A percentile compares a stretch with the other conserved stretches of the same genome.
phyloP scores from a whole-genome alignment of 768 basidiomycete genomes.

The Clathrus columnatus region DNA sequence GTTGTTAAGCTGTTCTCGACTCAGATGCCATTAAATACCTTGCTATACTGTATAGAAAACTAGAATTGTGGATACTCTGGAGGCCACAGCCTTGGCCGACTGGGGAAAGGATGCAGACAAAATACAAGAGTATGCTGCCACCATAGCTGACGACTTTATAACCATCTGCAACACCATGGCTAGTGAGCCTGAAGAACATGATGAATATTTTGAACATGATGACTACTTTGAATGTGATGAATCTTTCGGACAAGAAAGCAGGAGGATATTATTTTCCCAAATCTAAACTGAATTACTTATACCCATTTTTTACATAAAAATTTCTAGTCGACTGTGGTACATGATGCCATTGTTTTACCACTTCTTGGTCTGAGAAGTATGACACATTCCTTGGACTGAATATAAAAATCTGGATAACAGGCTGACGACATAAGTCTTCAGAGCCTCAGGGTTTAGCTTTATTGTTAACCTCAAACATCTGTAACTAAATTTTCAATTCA shows the following conservation, averaged over 20 bases:
- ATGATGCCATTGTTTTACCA: background rate
- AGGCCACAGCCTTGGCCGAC: background rate
- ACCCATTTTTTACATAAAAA: too few relatives aligned
- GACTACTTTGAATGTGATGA: too few relatives aligned
- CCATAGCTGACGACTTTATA: background rate
- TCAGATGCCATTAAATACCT: too few relatives aligned
- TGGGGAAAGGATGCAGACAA: background rate
- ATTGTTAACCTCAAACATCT: too few relatives aligned
- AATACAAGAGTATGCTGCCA: background rate
- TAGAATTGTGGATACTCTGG: background rate
- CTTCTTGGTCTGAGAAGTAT: background rate
- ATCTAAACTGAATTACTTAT: background rate
- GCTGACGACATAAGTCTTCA: too few relatives aligned
- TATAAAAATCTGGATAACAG: too few relatives aligned
- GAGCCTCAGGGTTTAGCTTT: too few relatives aligned
- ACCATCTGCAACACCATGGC: background rate
- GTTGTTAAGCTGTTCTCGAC: background rate
- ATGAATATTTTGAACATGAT: background rate
- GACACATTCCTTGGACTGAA: too few relatives aligned
- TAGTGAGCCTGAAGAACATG: background rate
- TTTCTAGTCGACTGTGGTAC: too few relatives aligned
- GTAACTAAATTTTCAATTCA: too few relatives aligned
- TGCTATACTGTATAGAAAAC: background rate
- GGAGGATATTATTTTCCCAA: background rate
- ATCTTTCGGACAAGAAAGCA: too few relatives aligned